Percentiles rank a stretch among this genome's conserved stretches.
These are phyloP conservation scores for Pseudofabraea citricarpa DNA, from an alignment of 2,329 filamentous ascomycete genomes.

Conservation along the genomic window DNA sequence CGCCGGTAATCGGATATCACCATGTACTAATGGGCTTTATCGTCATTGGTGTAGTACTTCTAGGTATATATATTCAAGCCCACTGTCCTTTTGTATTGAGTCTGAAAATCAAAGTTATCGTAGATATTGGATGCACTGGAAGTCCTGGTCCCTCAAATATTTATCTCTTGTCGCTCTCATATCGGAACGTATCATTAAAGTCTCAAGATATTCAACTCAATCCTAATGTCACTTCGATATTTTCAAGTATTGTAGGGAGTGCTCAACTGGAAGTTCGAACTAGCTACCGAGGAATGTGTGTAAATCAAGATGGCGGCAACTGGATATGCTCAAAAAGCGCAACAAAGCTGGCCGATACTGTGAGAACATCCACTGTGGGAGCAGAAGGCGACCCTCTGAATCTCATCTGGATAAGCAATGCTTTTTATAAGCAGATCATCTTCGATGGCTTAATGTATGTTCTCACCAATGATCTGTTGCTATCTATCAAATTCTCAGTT, in stretches of 20 bases:
- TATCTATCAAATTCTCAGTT: not conserved
- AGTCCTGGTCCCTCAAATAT: not conserved
- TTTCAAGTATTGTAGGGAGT: not conserved
- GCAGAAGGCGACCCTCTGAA: constrained; percentile 8
- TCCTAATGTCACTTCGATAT: constrained; percentile 4
- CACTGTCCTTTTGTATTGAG: not conserved
- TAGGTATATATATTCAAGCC: constrained; percentile 63
- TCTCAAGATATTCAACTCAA: constrained; percentile 1
- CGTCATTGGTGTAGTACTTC: constrained; percentile 84
- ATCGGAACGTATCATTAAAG: not conserved
- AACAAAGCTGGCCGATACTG: constrained; percentile 1
- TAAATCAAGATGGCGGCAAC: not conserved
- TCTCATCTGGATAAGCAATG: constrained; percentile 8
- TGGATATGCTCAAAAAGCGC: constrained; percentile 11
- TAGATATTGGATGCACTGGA: not conserved
- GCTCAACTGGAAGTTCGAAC: constrained; percentile 6
- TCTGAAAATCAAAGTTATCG: not conserved
- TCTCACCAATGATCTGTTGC: not conserved
- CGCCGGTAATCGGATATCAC: constrained; percentile 68
- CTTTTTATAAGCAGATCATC: constrained; percentile 7
- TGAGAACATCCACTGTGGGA: not conserved
- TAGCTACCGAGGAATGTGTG: constrained; percentile 10
- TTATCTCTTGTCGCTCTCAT: constrained; percentile 10
- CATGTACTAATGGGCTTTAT: constrained; percentile 98
- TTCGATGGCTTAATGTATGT: constrained; percentile 11